Base-by-base conservation (phyloP, 768 basidiomycete species). In the Mrakia frigida region DNA sequence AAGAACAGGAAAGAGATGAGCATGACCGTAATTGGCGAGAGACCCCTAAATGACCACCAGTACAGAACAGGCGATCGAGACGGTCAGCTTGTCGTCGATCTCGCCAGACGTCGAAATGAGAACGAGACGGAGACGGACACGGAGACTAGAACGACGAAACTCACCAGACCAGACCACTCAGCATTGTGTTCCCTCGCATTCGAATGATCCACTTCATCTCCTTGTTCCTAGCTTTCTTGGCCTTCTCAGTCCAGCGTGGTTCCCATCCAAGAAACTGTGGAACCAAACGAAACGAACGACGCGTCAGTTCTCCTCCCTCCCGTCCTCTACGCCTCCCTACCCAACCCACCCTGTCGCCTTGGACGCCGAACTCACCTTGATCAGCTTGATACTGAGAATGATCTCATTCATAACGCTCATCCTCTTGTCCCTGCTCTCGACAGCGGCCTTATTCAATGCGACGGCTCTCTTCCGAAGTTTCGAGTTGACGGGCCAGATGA, bases 391-490 rank as follows among this genome's bases (percentile, higher is more conserved):
- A 37, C 46, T 37, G 16, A 76, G 70, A 33, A 76, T 39, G 60
- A 76, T 56, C 82, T 94, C 92, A 78, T 89, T 92, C 78, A 93
- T 82, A 7, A 92, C 88, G 1, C 86, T 88, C 88, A 93, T 92
- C 18, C 92, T 86, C 83, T 88, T 89, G 81, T 94, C 92, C 25
- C 89, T 84, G 0, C 91, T 89, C 35, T 86, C 85, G 33, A 87
- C 81, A 2, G 23, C 53, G 13, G 23, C 23, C 68, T 75, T 75
- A 39, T 69, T 75, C 52, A 43, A 35, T 46, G 61, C 60, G n/a
- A 92, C 85, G 79, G 87, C 87, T 11, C 90, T 86, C 56, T 85
- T 86, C 1, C 91, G 86, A 41, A 92, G 82, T 79, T 85, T 87
- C 71, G 87, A 89, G 82, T 92, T 93, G 75, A 93, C 81, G 0